Evolutionary conservation across 768 basidiomycete genomes (phyloP).

Genomic region (Trametes elegans): DNA sequence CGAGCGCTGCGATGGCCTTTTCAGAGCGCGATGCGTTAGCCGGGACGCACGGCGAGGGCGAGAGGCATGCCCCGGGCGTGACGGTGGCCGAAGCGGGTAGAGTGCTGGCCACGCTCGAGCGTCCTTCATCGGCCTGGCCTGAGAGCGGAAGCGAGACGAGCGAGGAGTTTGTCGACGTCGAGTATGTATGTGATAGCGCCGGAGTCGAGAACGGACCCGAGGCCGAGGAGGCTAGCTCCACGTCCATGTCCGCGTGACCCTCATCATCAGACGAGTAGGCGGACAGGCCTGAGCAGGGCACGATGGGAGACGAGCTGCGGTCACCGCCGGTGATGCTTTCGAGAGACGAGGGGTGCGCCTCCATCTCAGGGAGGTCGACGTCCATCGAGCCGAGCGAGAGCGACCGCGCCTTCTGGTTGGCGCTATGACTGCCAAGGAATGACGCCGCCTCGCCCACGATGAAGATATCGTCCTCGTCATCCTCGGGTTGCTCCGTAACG

Average conservation of each 20-base stretch:
- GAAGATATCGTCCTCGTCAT: conserved; percentile 54
- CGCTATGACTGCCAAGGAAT: conserved; percentile 8
- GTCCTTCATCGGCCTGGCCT: background rate
- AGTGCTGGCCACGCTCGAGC: background rate
- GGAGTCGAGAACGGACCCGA: conserved; percentile 29
- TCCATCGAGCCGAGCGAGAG: conserved; percentile 46
- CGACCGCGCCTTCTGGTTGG: conserved; percentile 39
- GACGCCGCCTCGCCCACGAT: conserved; percentile 45
- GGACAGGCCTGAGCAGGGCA: conserved; percentile 29
- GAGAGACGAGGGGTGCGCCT: conserved; percentile 10
- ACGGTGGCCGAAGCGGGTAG: background rate
- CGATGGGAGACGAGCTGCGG: conserved; percentile 33
- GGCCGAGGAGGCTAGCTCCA: conserved; percentile 14
- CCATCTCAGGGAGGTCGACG: conserved; percentile 29
- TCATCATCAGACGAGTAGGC: conserved; percentile 38
- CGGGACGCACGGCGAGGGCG: conserved; percentile 13
- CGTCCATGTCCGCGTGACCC: conserved; percentile 19
- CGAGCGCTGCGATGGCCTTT: conserved; percentile 58
- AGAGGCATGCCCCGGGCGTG: background rate
- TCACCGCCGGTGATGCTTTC: conserved; percentile 21
- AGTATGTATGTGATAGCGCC: conserved; percentile 35
- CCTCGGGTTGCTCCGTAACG: conserved; percentile 19
- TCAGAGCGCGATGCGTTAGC: conserved; percentile 48
- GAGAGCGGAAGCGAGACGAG: conserved; percentile 36
- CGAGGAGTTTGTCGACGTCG: conserved; percentile 41